Evolutionary conservation across 495 filamentous ascomycete species (phyloP), one percentile per base, ranked within the genome.

Genomic region (Annulohypoxylon nitens): DNA sequence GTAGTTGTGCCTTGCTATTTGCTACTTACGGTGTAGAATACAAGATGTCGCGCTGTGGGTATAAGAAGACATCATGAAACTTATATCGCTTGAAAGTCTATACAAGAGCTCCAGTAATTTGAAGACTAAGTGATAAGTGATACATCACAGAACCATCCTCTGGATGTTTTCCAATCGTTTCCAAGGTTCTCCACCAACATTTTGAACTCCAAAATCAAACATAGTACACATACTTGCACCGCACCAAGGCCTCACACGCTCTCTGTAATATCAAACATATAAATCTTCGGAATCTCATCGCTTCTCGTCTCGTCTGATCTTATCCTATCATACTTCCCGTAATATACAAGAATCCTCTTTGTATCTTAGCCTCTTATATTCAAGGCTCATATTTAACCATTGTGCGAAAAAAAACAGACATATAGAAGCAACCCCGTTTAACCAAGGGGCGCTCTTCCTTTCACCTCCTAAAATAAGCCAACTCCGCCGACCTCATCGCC

Each of bases 401-500:
- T 43, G 14, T 5, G 39, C 4, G 14, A 43, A n/a, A 51, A 18
- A 51, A 25, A 51, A 3, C 8, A 2, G 10, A 23, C 20, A 9
- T 51, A 9, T 51, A 51, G 20, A 54, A 30, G 25, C 3, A 16
- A 33, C 4, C 25, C 1, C 25, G 1, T 33, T 5, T 26, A 33
- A 1, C 11, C 25, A 30, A 53, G 20, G 20, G 20, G 20, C 16
- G 5, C 25, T 11, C 11, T 3, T 23, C 50, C 23, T 36, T 34
- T 57, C 9, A 85, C 34, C 88, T 59, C 36, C 81, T 79, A 74
- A 90, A 91, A 41, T 81, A 75, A 73, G 78, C 86, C 77, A 80
- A 82, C 84, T 92, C 90, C 11, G 88, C 75, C 43, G 70, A 61
- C 78, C 90, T 81, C 58, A 90, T 63, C 2, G 75, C 71, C 14